A percentile compares a stretch with the other conserved stretches of the same genome.
These are phyloP conservation scores for Apiotrichum brassicae DNA, from an alignment of 1,284 basidiomycete species.

Conservation along the genomic window DNA sequence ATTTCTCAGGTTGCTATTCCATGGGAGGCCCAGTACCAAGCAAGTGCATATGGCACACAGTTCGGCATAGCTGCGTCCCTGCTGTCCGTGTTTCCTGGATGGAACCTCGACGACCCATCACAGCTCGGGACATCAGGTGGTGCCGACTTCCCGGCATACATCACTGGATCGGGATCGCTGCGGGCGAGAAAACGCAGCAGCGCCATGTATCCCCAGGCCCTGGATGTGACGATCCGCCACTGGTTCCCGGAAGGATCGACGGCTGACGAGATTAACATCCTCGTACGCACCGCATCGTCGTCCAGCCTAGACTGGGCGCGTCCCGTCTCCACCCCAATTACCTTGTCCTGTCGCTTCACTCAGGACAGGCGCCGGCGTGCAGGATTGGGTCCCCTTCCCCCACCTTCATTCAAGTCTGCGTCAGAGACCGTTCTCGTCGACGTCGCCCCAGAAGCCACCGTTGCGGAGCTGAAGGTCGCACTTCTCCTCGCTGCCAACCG, in stretches of 20 bases:
- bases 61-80: constrained; percentile 31
- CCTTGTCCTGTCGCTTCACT: constrained; percentile 9
- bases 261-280: constrained; percentile 18
- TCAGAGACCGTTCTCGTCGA: constrained; percentile 28
- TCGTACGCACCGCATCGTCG: constrained; percentile 24
- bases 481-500: constrained; percentile 31
- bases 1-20: constrained; percentile 37
- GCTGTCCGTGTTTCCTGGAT: constrained; percentile 36
- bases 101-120: constrained; percentile 37
- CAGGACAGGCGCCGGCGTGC: not conserved
- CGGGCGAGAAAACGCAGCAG: constrained; percentile 1
- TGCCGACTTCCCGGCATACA: not conserved
- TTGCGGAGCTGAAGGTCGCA: constrained; percentile 35
- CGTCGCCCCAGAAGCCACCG: constrained; percentile 23
- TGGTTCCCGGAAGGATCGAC: constrained; percentile 15
- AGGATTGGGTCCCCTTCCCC: not conserved
- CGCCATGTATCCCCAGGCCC: not conserved
- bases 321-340: constrained; percentile 1
- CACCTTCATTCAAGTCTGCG: not conserved
- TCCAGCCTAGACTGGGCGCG: constrained; percentile 8
- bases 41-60: constrained; percentile 28
- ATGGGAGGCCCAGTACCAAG: constrained; percentile 33
- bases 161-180: constrained; percentile 4
- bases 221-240: constrained; percentile 11
- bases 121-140: constrained; percentile 25